Base-by-base conservation (phyloP, 169 alveolate genomes). In the Ichthyophthirius multifiliis region DNA sequence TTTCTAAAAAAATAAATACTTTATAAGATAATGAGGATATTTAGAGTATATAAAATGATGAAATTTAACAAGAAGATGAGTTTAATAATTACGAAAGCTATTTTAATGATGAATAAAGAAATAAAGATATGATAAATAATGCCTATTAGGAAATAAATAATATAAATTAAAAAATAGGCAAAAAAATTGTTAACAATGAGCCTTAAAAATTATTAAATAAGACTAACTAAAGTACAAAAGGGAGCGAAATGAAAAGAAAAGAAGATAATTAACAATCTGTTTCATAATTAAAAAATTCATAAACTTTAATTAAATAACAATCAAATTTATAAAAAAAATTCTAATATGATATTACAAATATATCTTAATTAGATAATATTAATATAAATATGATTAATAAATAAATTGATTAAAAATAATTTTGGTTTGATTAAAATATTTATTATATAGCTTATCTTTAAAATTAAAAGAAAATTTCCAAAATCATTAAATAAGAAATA, bases 371-470 rank as follows among this genome's bases (percentile, higher is more conserved):
- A n/a, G 31, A 23, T 13, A 44, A 45, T 43, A 18, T 74, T 35
- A 78, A 48, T 5, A 39, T 71, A n/a, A 67, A 20, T 31, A 18
- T 18, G 34, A 84, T 74, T 37, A 45, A 43, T 27, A 65, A 18
- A 15, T 43, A 41, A 31, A 31, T 48, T 4, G 41, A 84, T 7
- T 39, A 5, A 74, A 46, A 39, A 46, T 41, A 71, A 76, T 82
- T 82, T 64, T 76, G 74, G 27, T 88, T 73, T 41, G 82, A 62
- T 64, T 16, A 55, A 78, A 89, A 73, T 74, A 45, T 34, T 74
- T 84, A 63, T 81, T 84, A 76, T 85, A 46, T 65, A 31, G 32
- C 2, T 39, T 89, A 65, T 83, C 89, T 62, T 65, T 83, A 76
- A 71, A 73, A 67, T 65, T 78, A 43, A 64, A 73, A 39, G 43